A percentile compares a stretch with the other conserved stretches of the same genome.
phyloP scores from a whole-genome alignment of 2,329 filamentous ascomycete species.

The Cladosporium cucumerinum region DNA sequence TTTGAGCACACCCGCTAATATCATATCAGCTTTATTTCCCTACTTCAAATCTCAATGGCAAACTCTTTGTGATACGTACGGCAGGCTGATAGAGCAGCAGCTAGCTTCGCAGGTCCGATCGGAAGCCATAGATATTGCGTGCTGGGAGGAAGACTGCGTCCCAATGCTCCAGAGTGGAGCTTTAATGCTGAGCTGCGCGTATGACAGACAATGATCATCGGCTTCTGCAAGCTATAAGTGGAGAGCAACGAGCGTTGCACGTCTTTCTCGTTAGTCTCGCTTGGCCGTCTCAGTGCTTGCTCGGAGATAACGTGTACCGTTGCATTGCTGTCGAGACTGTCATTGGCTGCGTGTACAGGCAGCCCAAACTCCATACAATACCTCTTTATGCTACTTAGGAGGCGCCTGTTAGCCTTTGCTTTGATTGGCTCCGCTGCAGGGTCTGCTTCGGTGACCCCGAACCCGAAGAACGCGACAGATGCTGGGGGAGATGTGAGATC shows the following conservation, averaged over 20 bases:
- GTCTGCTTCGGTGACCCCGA: not conserved
- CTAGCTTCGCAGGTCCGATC: constrained; percentile 2
- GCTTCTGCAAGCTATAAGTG: not conserved
- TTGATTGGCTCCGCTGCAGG: not conserved
- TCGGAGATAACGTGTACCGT: not conserved
- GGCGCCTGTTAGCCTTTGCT: not conserved
- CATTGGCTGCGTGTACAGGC: not conserved
- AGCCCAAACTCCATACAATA: not conserved
- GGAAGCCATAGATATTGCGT: constrained; percentile 10
- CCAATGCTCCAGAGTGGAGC: not conserved
- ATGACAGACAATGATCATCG: constrained; percentile 5
- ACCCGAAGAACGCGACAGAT: not conserved
- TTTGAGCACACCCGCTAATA: not conserved
- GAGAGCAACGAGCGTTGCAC: not conserved
- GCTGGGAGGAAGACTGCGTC: not conserved
- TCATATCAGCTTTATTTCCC: not conserved
- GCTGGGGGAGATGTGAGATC: not conserved
- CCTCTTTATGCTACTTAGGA: constrained; percentile 3
- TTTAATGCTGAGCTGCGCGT: not conserved
- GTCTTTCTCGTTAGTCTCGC: not conserved
- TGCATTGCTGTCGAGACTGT: not conserved
- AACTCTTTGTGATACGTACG: not conserved
- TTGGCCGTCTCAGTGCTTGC: not conserved
- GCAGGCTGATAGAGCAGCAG: not conserved
- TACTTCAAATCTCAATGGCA: not conserved